Conservation (phyloP, 73 alveolate species). For the Tetrahymena malaccensis region DNA sequence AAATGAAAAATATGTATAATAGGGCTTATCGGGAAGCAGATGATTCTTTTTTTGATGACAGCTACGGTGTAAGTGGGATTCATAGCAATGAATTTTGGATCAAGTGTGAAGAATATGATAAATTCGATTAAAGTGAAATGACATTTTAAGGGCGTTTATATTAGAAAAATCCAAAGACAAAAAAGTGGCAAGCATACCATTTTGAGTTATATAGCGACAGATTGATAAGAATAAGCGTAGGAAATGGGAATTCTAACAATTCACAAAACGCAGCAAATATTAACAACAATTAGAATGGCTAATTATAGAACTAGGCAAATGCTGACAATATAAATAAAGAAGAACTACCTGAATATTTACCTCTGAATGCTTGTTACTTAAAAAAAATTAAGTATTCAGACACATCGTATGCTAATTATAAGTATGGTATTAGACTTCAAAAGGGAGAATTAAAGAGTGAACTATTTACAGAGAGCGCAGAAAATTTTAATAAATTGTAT, state of each 20-base stretch:
- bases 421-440: constrained; percentile 19
- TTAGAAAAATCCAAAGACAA: background rate
- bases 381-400: constrained; percentile 29
- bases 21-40: background rate
- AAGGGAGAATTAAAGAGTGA: constrained; percentile 6
- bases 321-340: background rate
- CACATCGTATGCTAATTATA: constrained; percentile 15
- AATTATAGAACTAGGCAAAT: background rate
- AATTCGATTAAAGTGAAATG: background rate
- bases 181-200: constrained; percentile 34
- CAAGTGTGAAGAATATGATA: background rate
- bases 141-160: background rate
- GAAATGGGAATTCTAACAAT: background rate
- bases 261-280: background rate
- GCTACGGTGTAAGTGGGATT: background rate
- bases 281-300: background rate
- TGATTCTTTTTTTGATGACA: background rate
- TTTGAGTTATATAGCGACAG: constrained; percentile 30
- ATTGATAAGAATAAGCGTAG: background rate
- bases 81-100: background rate
- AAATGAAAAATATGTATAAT: background rate
- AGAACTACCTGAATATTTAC: background rate
- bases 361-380: constrained; percentile 15
- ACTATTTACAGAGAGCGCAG: constrained; percentile 16
- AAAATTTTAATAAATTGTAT: constrained; percentile 16